A percentile compares a stretch with the other conserved stretches of the same genome.
Conservation (phyloP, 2,329 filamentous ascomycete genomes). For the Trichoderma sp. region DNA sequence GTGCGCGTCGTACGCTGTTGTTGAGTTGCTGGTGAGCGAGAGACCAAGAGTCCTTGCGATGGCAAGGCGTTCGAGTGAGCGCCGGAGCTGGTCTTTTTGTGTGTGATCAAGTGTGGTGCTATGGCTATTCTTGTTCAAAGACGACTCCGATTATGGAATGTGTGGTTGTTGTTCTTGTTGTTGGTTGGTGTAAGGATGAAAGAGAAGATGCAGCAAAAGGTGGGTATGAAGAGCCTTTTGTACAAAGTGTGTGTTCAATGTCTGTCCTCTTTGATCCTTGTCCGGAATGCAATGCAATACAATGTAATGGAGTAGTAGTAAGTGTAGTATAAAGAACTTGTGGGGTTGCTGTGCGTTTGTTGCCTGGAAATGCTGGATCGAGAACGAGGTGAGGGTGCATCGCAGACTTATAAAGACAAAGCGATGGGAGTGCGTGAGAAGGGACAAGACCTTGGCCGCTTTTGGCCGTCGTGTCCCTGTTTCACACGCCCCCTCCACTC, state of each 20-base stretch:
- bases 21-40: neutral
- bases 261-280: conserved; percentile 2
- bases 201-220: neutral
- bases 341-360: conserved; percentile 15
- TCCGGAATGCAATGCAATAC: conserved; percentile 1
- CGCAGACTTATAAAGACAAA: conserved; percentile 18
- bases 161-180: neutral
- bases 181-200: conserved; percentile 14
- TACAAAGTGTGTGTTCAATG: neutral
- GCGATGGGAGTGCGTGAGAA: neutral
- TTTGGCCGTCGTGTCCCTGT: conserved; percentile 3
- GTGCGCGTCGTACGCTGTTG: conserved; percentile 14
- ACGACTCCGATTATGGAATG: neutral
- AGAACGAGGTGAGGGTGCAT: conserved; percentile 20
- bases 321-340: neutral
- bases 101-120: neutral
- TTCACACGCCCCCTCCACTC: conserved; percentile 18
- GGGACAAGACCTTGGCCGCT: conserved; percentile 7
- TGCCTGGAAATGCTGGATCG: conserved; percentile 18
- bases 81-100: neutral
- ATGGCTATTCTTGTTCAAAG: neutral
- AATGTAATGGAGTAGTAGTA: neutral
- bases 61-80: neutral
- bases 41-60: neutral
- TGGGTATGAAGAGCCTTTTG: conserved; percentile 12